Percentiles rank a stretch among this genome's conserved stretches.
Conservation (phyloP, 2,329 filamentous ascomycete species). For the Aspergillus alliaceus region DNA sequence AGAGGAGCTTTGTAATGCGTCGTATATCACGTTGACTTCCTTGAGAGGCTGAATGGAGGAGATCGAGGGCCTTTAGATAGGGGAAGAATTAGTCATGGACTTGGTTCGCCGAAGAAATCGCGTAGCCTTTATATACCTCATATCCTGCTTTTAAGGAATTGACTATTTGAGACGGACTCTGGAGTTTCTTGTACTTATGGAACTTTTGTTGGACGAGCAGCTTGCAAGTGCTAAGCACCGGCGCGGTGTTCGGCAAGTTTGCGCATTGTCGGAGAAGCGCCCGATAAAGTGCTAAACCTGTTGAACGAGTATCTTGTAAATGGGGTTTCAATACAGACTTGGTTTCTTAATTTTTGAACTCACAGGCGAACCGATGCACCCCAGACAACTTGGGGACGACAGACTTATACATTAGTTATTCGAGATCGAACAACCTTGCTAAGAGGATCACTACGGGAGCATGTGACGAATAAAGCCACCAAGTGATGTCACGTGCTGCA, state of each 20-base stretch:
- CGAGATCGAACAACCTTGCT: conserved; percentile 7
- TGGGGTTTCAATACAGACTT: background rate
- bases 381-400: conserved; percentile 36
- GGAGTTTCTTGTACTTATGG: conserved; percentile 36
- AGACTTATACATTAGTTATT: conserved; percentile 39
- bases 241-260: conserved; percentile 24
- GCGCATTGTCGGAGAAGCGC: conserved; percentile 45
- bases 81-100: conserved; percentile 6
- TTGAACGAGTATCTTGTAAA: background rate
- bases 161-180: conserved; percentile 39
- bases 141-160: conserved; percentile 45
- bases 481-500: conserved; percentile 16
- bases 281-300: conserved; percentile 47
- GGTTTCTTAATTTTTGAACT: conserved; percentile 10
- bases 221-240: conserved; percentile 25
- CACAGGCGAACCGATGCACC: conserved; percentile 48
- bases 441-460: background rate
- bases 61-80: conserved; percentile 35
- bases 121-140: conserved; percentile 28
- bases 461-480: background rate
- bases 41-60: conserved; percentile 34
- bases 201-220: conserved; percentile 39
- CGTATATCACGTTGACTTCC: conserved; percentile 25
- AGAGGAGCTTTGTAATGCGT: conserved; percentile 28
- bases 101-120: background rate